Evolutionary conservation across 768 basidiomycete species (phyloP).

Genomic region (Mycena galericulata): DNA sequence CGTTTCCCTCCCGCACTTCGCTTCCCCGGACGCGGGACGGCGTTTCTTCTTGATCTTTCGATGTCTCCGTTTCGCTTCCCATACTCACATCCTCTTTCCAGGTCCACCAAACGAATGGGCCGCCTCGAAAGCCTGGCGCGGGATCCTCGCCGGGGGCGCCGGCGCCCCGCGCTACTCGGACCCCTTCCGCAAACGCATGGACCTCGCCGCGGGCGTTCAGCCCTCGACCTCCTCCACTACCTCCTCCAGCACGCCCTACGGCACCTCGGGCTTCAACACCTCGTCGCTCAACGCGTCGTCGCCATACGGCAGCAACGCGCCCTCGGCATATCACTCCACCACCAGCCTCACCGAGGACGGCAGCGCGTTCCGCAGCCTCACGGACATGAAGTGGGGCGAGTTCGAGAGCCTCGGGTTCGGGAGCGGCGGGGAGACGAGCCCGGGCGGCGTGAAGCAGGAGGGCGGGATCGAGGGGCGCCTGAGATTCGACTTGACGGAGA

Average conservation of each 20-base stretch:
- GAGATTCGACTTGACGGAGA: conserved; percentile 93
- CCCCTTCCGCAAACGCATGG: conserved; percentile 41
- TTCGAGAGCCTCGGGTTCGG: conserved; percentile 90
- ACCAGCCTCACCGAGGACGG: conserved; percentile 55
- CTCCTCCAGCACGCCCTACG: neutral
- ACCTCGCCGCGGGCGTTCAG: conserved; percentile 29
- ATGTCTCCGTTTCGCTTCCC: conserved; percentile 32
- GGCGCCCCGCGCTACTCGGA: conserved; percentile 38
- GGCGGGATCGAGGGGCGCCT: conserved; percentile 80
- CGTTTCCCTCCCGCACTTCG: too few species aligned
- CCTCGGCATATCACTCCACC: conserved; percentile 42
- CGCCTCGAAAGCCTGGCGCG: conserved; percentile 27
- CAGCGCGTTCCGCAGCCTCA: conserved; percentile 82
- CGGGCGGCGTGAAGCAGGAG: neutral
- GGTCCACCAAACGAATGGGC: conserved; percentile 25
- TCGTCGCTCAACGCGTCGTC: conserved; percentile 1
- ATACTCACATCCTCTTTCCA: conserved; percentile 47
- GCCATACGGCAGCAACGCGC: conserved; percentile 19
- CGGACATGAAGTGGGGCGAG: conserved; percentile 92
- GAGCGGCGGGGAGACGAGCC: conserved; percentile 51
- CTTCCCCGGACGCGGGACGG: too few species aligned
- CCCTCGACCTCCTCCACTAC: conserved; percentile 23
- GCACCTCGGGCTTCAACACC: neutral
- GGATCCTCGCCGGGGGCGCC: conserved; percentile 30
- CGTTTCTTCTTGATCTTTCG: neutral